Evolutionary conservation across 495 filamentous ascomycete species (phyloP).

Genomic region (Darksidea phi): DNA sequence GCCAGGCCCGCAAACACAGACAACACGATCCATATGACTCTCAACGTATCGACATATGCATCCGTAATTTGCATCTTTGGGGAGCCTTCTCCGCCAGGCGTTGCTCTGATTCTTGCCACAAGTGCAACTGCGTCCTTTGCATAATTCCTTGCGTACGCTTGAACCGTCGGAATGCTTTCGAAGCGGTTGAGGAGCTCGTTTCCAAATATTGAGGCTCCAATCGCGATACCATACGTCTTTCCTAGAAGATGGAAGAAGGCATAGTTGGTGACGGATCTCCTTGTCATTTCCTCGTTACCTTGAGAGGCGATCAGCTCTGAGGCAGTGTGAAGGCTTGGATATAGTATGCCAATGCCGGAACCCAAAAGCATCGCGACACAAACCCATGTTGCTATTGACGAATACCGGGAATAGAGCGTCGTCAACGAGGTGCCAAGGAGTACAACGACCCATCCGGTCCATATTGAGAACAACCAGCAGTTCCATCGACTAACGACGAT

Average conservation of each 20-base stretch:
- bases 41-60: conserved; percentile 42
- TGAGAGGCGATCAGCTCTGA: conserved; percentile 49
- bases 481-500: conserved; percentile 46
- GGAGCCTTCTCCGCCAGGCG: conserved; percentile 26
- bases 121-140: conserved; percentile 49
- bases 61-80: conserved; percentile 34
- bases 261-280: conserved; percentile 52
- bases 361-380: conserved; percentile 49
- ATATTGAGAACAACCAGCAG: conserved; percentile 50
- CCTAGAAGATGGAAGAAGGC: conserved; percentile 59
- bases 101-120: conserved; percentile 40
- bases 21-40: conserved; percentile 40
- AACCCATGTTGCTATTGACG: conserved; percentile 46
- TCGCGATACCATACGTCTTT: conserved; percentile 61
- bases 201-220: conserved; percentile 58
- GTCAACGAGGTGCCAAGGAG: conserved; percentile 49
- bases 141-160: conserved; percentile 33
- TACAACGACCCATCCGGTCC: conserved; percentile 52
- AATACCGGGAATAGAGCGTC: conserved; percentile 46
- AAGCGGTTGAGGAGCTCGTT: conserved; percentile 51
- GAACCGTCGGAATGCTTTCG: conserved; percentile 22
- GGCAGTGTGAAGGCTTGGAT: conserved; percentile 49
- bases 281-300: conserved; percentile 37
- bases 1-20: conserved; percentile 54
- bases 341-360: conserved; percentile 51